Base-by-base conservation (phyloP, 2,329 filamentous ascomycete genomes). In the Sodiomyces alkalinus region DNA sequence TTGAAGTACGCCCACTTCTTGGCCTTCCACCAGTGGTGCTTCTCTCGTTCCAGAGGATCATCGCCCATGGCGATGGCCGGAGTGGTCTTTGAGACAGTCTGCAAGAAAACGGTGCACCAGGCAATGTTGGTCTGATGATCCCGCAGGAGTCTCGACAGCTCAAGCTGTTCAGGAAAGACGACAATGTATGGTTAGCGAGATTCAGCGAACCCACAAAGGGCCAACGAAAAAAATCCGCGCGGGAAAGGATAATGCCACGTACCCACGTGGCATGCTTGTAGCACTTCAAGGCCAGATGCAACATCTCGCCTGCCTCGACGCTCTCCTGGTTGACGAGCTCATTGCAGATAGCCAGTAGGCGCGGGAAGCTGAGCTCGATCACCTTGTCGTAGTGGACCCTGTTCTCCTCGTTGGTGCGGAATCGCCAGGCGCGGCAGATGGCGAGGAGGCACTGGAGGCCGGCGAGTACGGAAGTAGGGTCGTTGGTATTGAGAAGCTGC, bases 1-100 rank as follows among this genome's bases (percentile, higher is more conserved):
- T 96, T 96, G 46, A 90, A 92, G 55, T 94, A 98, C 10, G 87
- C 80, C 90, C 90, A 96, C 57, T 98, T 98, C 74, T 96, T 96
- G 38, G 86, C 81, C 63, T 96, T 98, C 87, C 87, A 98, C 87
- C 90, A 98, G 53, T 94, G 85, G 49, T 93, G 86, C 44, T 78
- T 71, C 55, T 96, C 90, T 33, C 90, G 74, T 47, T 96, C 87
- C 33, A 82, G 74, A 29, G 78, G 58, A 33, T 75, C 82, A 35
- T 81, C 81, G 33, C 64, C 53, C 68, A 96, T 75, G 19, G 86
- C 78, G 41, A 66, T 74, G 31, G 79, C 67, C 4, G 90, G 90
- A 19, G 81, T 74, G 14, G 76, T 61, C 55, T 96, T 96, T 41
- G 78, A 76, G 19, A 96, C 80, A 28, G 92, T 82, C 35, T 80